A percentile compares a stretch with the other conserved stretches of the same genome.
Conservation (phyloP, 805 yeast species). For the Cyberlindnera petersonii region DNA sequence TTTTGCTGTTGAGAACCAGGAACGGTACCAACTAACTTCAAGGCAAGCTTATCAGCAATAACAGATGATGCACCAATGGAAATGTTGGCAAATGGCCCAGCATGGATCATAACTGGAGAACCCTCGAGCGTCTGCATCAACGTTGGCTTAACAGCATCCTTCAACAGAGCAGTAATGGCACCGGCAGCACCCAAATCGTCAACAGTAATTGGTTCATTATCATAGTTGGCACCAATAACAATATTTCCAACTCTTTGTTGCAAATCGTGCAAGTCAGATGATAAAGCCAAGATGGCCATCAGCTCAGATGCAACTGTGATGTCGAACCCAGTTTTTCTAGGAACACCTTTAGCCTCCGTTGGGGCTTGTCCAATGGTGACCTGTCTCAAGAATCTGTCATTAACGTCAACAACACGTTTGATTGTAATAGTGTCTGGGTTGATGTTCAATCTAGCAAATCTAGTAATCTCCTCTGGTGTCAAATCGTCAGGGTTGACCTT, state of each 20-base stretch:
- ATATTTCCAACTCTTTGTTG: constrained; percentile 71
- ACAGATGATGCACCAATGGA: constrained; percentile 85
- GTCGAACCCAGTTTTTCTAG: constrained; percentile 74
- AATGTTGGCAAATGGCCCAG: constrained; percentile 86
- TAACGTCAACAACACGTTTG: constrained; percentile 83
- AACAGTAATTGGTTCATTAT: constrained; percentile 73
- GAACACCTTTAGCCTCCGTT: constrained; percentile 64
- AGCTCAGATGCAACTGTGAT: constrained; percentile 82
- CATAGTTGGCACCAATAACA: constrained; percentile 65
- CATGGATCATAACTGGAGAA: constrained; percentile 82
- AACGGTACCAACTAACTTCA: constrained; percentile 65
- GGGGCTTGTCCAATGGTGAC: constrained; percentile 79
- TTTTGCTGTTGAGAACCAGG: constrained; percentile 42
- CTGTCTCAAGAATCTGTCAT: constrained; percentile 75
- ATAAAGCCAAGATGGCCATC: constrained; percentile 80
- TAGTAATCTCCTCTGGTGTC: constrained; percentile 60
- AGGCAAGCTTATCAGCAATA: constrained; percentile 77
- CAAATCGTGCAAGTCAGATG: constrained; percentile 66
- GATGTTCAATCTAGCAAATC: constrained; percentile 67
- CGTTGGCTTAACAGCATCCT: constrained; percentile 81
- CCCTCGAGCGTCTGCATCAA: constrained; percentile 87
- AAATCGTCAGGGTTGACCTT: constrained; percentile 71
- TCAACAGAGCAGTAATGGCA: constrained; percentile 75
- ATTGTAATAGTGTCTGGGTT: constrained; percentile 78
- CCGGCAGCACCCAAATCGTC: constrained; percentile 87